These are phyloP conservation scores for Penstemon davidsonii DNA, from an alignment of 257 asterid species.

Conservation along the genomic window DNA sequence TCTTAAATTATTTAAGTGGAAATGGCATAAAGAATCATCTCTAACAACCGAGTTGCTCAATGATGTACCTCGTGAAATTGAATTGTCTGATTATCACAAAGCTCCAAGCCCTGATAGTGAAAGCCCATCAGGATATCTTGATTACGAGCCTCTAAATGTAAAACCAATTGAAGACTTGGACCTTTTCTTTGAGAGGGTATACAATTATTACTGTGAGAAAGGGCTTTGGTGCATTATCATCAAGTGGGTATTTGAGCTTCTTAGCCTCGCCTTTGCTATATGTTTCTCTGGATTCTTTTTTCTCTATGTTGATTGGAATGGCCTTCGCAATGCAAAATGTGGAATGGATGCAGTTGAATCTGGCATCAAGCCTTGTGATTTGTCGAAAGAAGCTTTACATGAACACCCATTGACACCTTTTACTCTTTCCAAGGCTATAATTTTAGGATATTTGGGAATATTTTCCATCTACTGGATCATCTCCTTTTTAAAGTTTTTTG, in stretches of 20 bases:
- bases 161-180: slow-evolving; percentile 87
- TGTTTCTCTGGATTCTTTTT: slow-evolving; percentile 87
- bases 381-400: slow-evolving; percentile 88
- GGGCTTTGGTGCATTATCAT: slow-evolving; percentile 96
- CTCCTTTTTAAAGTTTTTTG: slow-evolving; percentile 80
- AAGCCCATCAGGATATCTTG: slow-evolving; percentile 95
- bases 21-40: slow-evolving; percentile 56
- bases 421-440: slow-evolving; percentile 71
- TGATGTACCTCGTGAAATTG: slow-evolving; percentile 68
- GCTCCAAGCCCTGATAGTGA: slow-evolving; percentile 86
- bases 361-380: slow-evolving; percentile 90
- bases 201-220: slow-evolving; percentile 85
- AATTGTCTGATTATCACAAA: slow-evolving; percentile 75
- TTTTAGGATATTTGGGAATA: slow-evolving; percentile 83
- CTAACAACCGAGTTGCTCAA: slow-evolving; percentile 63
- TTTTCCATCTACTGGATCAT: slow-evolving; percentile 78
- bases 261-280: slow-evolving; percentile 79
- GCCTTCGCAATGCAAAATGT: slow-evolving; percentile 92
- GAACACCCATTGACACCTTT: slow-evolving; percentile 81
- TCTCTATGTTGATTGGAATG: slow-evolving; percentile 91
- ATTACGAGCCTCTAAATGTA: slow-evolving; percentile 64
- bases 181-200: slow-evolving; percentile 88
- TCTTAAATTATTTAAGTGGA: slow-evolving; percentile 75
- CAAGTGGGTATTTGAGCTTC: slow-evolving; percentile 87
- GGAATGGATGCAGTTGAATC: slow-evolving; percentile 99